Evolutionary conservation across 768 basidiomycete genomes (phyloP), one percentile per base, ranked within the genome.

Genomic region (Psilocybe sp.): DNA sequence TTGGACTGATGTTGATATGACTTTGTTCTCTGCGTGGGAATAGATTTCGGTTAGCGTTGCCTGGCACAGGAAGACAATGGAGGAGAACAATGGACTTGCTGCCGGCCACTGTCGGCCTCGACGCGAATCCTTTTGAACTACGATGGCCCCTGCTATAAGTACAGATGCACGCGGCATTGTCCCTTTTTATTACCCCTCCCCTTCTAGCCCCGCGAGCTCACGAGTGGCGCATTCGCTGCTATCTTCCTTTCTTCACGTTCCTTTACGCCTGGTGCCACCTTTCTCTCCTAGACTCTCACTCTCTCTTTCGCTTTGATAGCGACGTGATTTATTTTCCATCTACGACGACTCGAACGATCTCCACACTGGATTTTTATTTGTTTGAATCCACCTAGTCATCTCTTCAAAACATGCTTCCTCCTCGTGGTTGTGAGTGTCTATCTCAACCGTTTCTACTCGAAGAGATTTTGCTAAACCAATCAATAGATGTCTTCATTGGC

Each of bases 401-500:
- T n/a, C 14, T 31, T 18, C 43, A 28, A 44, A 10, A 46, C 13
- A 72, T 70, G 69, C 60, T 72, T 46, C 69, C 69, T 45, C 66
- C 68, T 64, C 70, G 69, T 60, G 70, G 64, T 56, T 69, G 70
- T 72, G 46, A 37, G 70, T 63, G 14, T 42, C 20, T 38, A 28
- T 41, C 37, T 44, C 5, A 32, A 8, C 13, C n/a, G n/a, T 11
- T 52, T 51, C 31, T 35, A 36, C 42, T 20, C 9, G 9, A 4
- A 32, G 34, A 32, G 34, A 15, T 28, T 37, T 9, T 41, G n/a
- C 36, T 14, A 20, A 4, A 45, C 44, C n/a, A 37, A 45, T 16
- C 41, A 32, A 7, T 37, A 80, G 79, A 83, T 58, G 61, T 79
- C 19, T 93, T 92, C 73, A 82, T 89, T 60, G 80, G 77, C 40